Conservation (phyloP, 1,284 basidiomycete genomes). For the Ganoderma multipileum region DNA sequence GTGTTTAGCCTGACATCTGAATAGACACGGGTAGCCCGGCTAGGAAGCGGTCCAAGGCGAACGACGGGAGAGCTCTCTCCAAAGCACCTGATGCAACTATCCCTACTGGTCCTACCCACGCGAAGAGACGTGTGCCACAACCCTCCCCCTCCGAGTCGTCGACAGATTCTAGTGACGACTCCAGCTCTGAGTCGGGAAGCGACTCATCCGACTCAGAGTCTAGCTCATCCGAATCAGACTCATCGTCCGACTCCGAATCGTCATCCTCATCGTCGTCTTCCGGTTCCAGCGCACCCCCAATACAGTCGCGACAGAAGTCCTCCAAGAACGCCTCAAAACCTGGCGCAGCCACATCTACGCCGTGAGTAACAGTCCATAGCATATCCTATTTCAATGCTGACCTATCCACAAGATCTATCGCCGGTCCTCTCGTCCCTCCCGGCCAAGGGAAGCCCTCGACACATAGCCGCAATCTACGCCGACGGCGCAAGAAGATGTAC, state of each 20-base stretch:
- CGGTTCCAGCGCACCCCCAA: constrained; percentile 11
- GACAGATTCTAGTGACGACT: constrained; percentile 29
- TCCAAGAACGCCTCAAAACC: neutral
- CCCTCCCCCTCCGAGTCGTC: constrained; percentile 14
- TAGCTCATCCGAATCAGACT: constrained; percentile 34
- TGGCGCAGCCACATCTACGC: neutral
- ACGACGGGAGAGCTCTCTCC: constrained; percentile 3
- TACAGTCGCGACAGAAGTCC: constrained; percentile 7
- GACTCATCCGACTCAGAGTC: constrained; percentile 29
- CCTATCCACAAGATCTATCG: constrained; percentile 10
- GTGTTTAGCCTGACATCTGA: neutral
- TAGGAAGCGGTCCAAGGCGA: constrained; percentile 30
- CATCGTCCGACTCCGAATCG: constrained; percentile 33
- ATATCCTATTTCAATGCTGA: neutral
- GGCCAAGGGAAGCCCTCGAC: constrained; percentile 73
- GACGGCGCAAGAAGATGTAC: constrained; percentile 56
- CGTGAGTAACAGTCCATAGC: neutral
- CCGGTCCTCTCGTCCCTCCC: constrained; percentile 54
- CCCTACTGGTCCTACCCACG: neutral
- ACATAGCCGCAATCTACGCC: constrained; percentile 67
- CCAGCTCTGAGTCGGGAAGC: constrained; percentile 29
- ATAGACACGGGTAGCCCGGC: constrained; percentile 16
- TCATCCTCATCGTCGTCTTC: constrained; percentile 18
- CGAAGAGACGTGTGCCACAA: neutral
- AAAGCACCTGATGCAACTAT: neutral